A percentile compares a stretch with the other conserved stretches of the same genome.
These are phyloP conservation scores for Cryptosporidium tyzzeri DNA, from an alignment of 169 alveolate genomes.

Conservation along the genomic window DNA sequence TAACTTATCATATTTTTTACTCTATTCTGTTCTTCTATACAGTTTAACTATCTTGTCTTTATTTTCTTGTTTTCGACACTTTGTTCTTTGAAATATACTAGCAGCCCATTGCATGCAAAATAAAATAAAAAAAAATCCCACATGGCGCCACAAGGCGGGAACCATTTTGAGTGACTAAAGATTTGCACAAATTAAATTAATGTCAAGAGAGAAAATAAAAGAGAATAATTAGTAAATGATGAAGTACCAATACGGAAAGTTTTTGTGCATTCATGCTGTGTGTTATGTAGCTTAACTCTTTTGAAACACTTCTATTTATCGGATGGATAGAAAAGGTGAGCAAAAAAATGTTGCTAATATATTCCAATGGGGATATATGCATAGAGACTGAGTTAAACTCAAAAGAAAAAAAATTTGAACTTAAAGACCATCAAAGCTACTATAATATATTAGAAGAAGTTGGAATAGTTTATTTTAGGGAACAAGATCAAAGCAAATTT, in stretches of 20 bases:
- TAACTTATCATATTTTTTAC: no score
- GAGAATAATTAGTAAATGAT: not conserved
- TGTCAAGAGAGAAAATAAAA: not conserved
- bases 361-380: conserved; percentile 46
- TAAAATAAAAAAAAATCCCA: not conserved
- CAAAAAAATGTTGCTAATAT: not conserved
- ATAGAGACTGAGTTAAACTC: not conserved
- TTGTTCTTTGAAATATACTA: not conserved
- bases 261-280: not conserved
- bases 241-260: not conserved
- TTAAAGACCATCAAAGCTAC: not conserved
- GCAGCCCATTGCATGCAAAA: not conserved
- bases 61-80: not conserved
- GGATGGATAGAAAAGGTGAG: not conserved
- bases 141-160: not conserved
- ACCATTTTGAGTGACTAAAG: not conserved
- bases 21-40: no score
- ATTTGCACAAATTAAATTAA: not conserved
- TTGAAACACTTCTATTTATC: not conserved
- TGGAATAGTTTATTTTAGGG: conserved; percentile 7
- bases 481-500: conserved; percentile 44
- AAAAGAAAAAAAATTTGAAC: not conserved
- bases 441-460: not conserved
- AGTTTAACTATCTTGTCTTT: no score
- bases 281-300: not conserved